Evolutionary conservation across 2,329 filamentous ascomycete species (phyloP).

Genomic region (Eutypella sp.): DNA sequence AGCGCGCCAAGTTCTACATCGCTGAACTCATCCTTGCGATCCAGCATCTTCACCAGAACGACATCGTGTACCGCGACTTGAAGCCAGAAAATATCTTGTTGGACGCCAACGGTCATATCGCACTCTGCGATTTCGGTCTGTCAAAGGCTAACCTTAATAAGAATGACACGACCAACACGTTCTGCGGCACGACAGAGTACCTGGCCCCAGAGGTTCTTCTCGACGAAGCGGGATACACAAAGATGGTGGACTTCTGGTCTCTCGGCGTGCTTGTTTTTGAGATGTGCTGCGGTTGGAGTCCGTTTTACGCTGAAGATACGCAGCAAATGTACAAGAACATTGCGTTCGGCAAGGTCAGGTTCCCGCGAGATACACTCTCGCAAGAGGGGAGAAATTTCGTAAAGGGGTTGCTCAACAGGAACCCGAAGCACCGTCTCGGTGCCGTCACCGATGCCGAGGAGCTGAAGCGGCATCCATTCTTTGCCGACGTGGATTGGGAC

Average conservation of each 20-base stretch:
- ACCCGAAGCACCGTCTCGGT: constrained; percentile 90
- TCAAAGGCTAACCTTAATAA: constrained; percentile 97
- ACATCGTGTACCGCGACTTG: constrained; percentile 95
- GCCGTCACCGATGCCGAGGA: constrained; percentile 89
- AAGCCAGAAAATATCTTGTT: constrained; percentile 97
- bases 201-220: constrained; percentile 91
- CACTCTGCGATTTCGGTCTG: constrained; percentile 92
- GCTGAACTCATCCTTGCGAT: constrained; percentile 93
- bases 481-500: constrained; percentile 89
- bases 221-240: constrained; percentile 96
- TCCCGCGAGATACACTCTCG: constrained; percentile 89
- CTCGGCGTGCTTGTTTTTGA: constrained; percentile 96
- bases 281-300: constrained; percentile 99
- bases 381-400: constrained; percentile 96
- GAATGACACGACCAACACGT: constrained; percentile 97
- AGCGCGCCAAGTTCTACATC: constrained; percentile 96
- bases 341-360: constrained; percentile 95
- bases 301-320: constrained; percentile 97
- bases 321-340: constrained; percentile 99
- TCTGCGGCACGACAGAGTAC: constrained; percentile 97
- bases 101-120: constrained; percentile 96
- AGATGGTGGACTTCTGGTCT: constrained; percentile 99
- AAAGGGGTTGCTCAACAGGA: constrained; percentile 93
- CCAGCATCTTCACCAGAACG: constrained; percentile 90
- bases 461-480: constrained; percentile 91